Base-by-base conservation (phyloP, 352 stramenopile species). In the Phytophthora quininea region DNA sequence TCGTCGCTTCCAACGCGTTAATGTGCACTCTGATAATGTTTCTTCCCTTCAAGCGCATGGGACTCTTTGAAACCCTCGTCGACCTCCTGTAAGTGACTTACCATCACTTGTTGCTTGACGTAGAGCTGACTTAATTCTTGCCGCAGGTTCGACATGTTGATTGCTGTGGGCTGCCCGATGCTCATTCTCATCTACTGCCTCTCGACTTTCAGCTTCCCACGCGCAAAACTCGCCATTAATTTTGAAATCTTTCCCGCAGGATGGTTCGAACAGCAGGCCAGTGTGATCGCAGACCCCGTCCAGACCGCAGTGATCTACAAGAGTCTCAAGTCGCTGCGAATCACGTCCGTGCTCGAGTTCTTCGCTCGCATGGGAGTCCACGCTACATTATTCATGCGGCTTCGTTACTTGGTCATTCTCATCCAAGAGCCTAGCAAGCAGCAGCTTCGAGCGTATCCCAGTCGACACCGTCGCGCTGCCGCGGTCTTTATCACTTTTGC, bases 121-220 rank as follows among this genome's bases (percentile, higher is more conserved):
- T 38, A 43, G 35, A 70, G 62, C 4, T 40, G 42, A 3, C 14
- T 69, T 14, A 54, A 62, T 9, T 78, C 73, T 6, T 24, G 30
- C 5, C 5, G 2, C 35, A 78, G 65, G 2, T 75, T 74, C 42
- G 67, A 73, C 37, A 46, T 76, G n/a, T 33, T 70, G 12, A 58
- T 73, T 3, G 59, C 62, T 0, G 27, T 76, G 14, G 59, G 19
- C 8, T 74, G 64, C 47, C 71, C 67, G 1, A 59, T 79, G 30
- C 12, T 68, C 42, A 42, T 68, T 2, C 30, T 76, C 10, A 15
- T 32, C 9, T 71, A 72, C 42, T 70, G 58, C 37, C 48, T 73
- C 51, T 42, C 47, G 1, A 57, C 38, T 2, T 76, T 79, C 40
- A 58, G 48, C 29, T 67, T 79, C 31, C 54, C 73, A n/a, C 54